Conservation (phyloP, 768 basidiomycete genomes). For the Lentinula edodes region DNA sequence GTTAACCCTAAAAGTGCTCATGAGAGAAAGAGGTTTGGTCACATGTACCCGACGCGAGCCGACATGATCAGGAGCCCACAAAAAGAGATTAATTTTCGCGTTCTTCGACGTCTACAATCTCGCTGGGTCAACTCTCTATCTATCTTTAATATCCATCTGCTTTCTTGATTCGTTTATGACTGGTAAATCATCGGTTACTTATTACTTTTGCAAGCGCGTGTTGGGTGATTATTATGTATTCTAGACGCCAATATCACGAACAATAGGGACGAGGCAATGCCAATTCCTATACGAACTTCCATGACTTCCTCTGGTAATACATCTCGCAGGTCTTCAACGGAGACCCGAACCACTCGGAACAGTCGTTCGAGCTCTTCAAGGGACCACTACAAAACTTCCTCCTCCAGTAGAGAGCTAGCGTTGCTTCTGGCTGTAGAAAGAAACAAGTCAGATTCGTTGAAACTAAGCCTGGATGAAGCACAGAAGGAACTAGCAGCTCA, state of each 20-base stretch:
- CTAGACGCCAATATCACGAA: neutral
- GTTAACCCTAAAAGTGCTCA: conserved; percentile 4
- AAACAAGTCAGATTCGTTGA: conserved; percentile 26
- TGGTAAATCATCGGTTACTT: neutral
- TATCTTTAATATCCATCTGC: neutral
- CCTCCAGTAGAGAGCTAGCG: conserved; percentile 32
- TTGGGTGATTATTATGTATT: neutral
- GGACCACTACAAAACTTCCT: conserved; percentile 22
- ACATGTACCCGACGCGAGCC: neutral
- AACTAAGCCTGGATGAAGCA: conserved; percentile 28
- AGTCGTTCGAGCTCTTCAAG: conserved; percentile 42
- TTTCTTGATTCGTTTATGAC: neutral
- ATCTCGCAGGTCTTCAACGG: conserved; percentile 1
- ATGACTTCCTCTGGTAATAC: neutral
- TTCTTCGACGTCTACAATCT: neutral
- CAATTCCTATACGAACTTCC: conserved; percentile 3
- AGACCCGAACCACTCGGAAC: neutral
- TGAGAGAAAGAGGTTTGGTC: conserved; percentile 1
- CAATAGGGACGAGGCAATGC: neutral
- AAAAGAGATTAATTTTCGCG: neutral
- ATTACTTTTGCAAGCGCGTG: neutral
- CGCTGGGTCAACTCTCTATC: neutral
- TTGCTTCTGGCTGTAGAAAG: conserved; percentile 36
- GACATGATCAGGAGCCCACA: neutral
- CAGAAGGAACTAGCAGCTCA: conserved; percentile 37